phyloP scores from a whole-genome alignment of 2,329 filamentous ascomycete genomes.

The Verticillium longisporum region DNA sequence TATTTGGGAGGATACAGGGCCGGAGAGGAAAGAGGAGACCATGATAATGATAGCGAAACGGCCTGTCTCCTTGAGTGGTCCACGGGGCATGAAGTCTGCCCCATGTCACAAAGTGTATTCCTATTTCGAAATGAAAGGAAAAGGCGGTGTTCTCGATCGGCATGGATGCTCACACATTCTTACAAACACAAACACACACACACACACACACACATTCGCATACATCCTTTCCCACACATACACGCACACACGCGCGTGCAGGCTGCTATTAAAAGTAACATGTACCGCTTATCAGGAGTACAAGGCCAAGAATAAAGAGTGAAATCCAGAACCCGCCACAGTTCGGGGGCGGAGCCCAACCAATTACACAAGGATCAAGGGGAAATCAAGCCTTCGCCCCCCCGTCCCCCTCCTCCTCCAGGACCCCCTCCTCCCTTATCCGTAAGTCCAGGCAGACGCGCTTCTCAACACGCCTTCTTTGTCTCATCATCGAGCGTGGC shows the following conservation, averaged over 20 bases:
- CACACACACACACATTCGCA: too few relatives aligned
- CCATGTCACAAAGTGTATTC: too few relatives aligned
- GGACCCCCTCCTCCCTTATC: constrained; percentile 12
- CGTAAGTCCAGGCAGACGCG: neutral
- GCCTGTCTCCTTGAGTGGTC: neutral
- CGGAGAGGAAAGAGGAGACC: neutral
- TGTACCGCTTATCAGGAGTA: neutral
- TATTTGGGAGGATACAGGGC: neutral
- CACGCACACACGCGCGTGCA: neutral
- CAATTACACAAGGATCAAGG: neutral
- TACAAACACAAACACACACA: too few relatives aligned
- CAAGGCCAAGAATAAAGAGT: neutral
- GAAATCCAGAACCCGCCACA: neutral
- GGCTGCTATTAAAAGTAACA: neutral
- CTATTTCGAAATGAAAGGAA: neutral
- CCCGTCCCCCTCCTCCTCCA: too few relatives aligned
- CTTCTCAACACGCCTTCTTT: neutral
- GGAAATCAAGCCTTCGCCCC: neutral
- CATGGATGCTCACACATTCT: neutral
- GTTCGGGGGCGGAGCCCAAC: neutral
- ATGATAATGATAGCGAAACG: neutral
- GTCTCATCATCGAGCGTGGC: neutral
- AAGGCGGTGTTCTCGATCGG: neutral
- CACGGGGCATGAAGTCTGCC: neutral
- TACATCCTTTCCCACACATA: too few relatives aligned